Conservation (phyloP, 1,284 basidiomycete genomes). For the Cystobasidium slooffiae region DNA sequence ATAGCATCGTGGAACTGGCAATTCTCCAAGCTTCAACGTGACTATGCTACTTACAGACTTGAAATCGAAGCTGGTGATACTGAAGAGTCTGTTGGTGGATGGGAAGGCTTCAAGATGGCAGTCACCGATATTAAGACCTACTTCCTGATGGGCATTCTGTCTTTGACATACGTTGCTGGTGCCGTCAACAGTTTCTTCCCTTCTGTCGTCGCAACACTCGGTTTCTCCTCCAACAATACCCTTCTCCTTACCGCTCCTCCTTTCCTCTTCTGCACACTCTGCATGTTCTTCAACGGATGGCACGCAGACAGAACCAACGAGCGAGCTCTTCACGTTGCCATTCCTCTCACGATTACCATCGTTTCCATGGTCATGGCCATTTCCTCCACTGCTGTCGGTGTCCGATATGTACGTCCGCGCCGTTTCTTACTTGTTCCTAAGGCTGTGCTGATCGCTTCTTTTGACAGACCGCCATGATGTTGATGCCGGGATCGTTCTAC, state of each 20-base stretch:
- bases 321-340: constrained; percentile 58
- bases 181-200: constrained; percentile 77
- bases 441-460: too few species aligned
- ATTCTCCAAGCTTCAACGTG: constrained; percentile 65
- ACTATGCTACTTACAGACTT: constrained; percentile 72
- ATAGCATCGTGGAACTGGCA: constrained; percentile 67
- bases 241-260: constrained; percentile 58
- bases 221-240: constrained; percentile 56
- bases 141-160: constrained; percentile 62
- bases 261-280: constrained; percentile 51
- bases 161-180: constrained; percentile 66
- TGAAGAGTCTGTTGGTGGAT: constrained; percentile 65
- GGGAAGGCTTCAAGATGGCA: constrained; percentile 65
- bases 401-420: constrained; percentile 57
- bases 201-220: constrained; percentile 50
- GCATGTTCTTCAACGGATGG: constrained; percentile 62
- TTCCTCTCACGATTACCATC: constrained; percentile 57
- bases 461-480: constrained; percentile 47
- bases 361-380: constrained; percentile 63
- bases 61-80: constrained; percentile 74
- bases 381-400: constrained; percentile 55
- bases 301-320: constrained; percentile 66
- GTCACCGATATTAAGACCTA: constrained; percentile 67
- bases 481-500: constrained; percentile 55
- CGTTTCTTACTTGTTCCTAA: constrained; percentile 47